Percentiles rank a stretch among this genome's conserved stretches.
Conservation (phyloP, 305 asterid genomes). For the Ajuga reptans region DNA sequence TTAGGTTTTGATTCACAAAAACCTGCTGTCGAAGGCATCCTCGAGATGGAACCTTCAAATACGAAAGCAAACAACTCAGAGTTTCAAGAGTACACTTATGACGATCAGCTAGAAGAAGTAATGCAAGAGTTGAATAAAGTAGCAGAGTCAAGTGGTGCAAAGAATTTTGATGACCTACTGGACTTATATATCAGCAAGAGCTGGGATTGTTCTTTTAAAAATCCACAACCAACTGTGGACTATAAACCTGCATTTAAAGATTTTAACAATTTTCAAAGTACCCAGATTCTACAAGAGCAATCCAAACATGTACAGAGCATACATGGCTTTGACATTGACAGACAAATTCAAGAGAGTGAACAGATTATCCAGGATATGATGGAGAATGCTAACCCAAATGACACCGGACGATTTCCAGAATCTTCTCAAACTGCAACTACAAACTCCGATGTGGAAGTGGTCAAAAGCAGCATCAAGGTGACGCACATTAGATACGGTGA, state of each 20-base stretch:
- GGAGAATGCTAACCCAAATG: constrained; percentile 16
- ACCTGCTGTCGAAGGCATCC: neutral
- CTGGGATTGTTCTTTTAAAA: constrained; percentile 4
- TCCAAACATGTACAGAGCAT: neutral
- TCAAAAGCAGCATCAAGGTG: neutral
- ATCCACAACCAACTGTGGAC: constrained; percentile 5
- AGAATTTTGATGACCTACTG: constrained; percentile 25
- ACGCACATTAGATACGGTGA: constrained; percentile 30
- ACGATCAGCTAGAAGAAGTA: constrained; percentile 17
- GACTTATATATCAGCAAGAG: constrained; percentile 29
- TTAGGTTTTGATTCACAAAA: neutral
- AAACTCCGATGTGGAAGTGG: constrained; percentile 1
- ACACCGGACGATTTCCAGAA: constrained; percentile 5
- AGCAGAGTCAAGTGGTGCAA: neutral
- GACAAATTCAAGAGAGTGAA: constrained; percentile 23
- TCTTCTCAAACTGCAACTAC: neutral
- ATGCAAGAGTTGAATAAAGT: constrained; percentile 28
- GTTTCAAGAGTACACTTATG: neutral
- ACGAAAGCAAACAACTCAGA: constrained; percentile 12
- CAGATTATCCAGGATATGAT: constrained; percentile 26
- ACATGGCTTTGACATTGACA: neutral
- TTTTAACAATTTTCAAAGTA: constrained; percentile 22
- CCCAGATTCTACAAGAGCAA: constrained; percentile 3
- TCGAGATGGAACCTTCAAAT: constrained; percentile 25
- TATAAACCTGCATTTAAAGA: constrained; percentile 21